Percentiles rank a stretch among this genome's conserved stretches.
These are phyloP conservation scores for Arthrobotrys iridis DNA, from an alignment of 2,329 filamentous ascomycete genomes.

Conservation along the genomic window DNA sequence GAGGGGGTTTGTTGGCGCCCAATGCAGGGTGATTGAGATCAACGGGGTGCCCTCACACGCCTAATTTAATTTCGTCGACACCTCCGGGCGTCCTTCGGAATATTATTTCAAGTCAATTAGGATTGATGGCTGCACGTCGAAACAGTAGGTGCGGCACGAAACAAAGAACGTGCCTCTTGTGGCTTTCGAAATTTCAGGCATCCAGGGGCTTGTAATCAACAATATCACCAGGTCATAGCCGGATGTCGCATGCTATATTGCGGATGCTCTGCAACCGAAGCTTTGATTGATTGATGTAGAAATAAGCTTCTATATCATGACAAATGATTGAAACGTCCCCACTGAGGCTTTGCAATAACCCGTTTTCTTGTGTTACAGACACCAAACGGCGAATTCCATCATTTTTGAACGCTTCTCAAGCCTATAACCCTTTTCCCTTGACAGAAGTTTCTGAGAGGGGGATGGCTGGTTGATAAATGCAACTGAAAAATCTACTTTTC, in stretches of 20 bases:
- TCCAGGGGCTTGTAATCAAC: slow-evolving; percentile 18
- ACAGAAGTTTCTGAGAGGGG: slow-evolving; percentile 32
- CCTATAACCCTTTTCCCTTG: neutral
- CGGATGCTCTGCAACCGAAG: slow-evolving; percentile 5
- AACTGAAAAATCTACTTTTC: slow-evolving; percentile 45
- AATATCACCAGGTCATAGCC: neutral
- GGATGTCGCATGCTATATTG: slow-evolving; percentile 12
- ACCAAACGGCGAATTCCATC: slow-evolving; percentile 48
- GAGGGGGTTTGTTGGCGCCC: slow-evolving; percentile 10
- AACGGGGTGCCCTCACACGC: slow-evolving; percentile 15
- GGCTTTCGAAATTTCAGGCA: slow-evolving; percentile 51
- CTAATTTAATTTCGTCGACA: slow-evolving; percentile 34
- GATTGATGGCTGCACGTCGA: slow-evolving; percentile 4
- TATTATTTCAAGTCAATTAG: slow-evolving; percentile 20
- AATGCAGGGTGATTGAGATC: slow-evolving; percentile 26
- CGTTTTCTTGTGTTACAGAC: slow-evolving; percentile 36
- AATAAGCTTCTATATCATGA: slow-evolving; percentile 48
- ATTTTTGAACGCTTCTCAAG: neutral
- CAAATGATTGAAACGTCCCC: slow-evolving; percentile 30
- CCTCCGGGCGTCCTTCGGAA: slow-evolving; percentile 44
- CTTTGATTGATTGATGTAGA: slow-evolving; percentile 16
- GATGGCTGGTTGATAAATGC: slow-evolving; percentile 35
- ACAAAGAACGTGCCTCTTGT: slow-evolving; percentile 19
- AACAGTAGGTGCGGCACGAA: slow-evolving; percentile 22
- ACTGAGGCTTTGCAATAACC: slow-evolving; percentile 51